phyloP scores from a whole-genome alignment of 345 rosid species.

The Corchorus capsularis region DNA sequence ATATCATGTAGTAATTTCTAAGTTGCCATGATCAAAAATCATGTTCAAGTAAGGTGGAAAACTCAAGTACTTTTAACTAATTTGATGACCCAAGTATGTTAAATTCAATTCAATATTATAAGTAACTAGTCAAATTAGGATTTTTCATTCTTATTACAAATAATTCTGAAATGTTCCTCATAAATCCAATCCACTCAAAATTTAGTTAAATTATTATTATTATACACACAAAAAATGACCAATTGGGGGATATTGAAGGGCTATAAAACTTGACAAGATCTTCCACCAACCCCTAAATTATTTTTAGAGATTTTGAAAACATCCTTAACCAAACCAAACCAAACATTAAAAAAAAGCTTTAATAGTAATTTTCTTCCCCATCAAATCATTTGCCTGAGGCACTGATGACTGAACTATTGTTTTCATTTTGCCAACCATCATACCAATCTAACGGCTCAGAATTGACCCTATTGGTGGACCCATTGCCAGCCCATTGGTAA shows the following conservation, averaged over 20 bases:
- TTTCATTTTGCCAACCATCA: slow-evolving; percentile 6
- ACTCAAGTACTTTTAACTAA: too few species aligned
- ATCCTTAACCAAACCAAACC: not conserved
- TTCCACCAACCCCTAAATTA: not conserved
- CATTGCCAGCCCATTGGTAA: not conserved
- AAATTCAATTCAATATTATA: too few species aligned
- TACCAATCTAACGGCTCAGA: slow-evolving; percentile 19
- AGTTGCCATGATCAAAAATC: not conserved
- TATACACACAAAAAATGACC: too few species aligned
- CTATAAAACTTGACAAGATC: not conserved
- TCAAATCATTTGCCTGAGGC: slow-evolving; percentile 22
- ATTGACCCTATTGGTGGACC: slow-evolving; percentile 16
- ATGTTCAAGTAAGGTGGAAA: not conserved
- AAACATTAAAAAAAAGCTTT: not conserved
- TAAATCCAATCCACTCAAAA: not conserved
- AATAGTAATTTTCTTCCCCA: not conserved
- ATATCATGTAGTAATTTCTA: not conserved
- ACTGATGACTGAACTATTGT: not conserved
- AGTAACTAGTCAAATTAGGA: too few species aligned
- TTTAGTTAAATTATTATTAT: not conserved
- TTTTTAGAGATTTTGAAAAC: not conserved
- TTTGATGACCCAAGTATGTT: too few species aligned
- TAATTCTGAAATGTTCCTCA: too few species aligned
- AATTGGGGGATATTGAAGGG: not conserved
- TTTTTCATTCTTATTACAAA: too few species aligned